Evolutionary conservation across 768 basidiomycete species (phyloP).

Genomic region (Lentinula detonsa): DNA sequence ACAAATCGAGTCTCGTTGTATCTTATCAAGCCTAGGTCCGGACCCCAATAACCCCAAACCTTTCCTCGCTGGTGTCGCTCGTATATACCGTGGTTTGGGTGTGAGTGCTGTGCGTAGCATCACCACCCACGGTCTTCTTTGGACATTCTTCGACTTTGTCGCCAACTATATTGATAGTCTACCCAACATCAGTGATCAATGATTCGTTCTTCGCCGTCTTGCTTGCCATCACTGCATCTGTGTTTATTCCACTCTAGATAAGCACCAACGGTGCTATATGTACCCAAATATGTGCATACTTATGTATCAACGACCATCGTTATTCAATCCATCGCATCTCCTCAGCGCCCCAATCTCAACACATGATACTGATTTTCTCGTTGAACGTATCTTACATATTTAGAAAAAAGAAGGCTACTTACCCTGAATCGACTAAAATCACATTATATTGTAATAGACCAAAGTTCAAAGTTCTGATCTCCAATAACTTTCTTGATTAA

Average conservation of each 20-base stretch:
- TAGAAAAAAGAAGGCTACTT: too few relatives aligned
- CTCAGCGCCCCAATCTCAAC: background rate
- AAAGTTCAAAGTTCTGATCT: too few relatives aligned
- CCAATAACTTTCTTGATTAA: too few relatives aligned
- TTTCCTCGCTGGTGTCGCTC: conserved; percentile 66
- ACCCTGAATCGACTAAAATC: too few relatives aligned
- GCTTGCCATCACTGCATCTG: background rate
- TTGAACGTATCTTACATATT: too few relatives aligned
- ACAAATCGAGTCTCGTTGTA: background rate
- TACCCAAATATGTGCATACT: background rate
- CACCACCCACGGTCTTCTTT: conserved; percentile 88
- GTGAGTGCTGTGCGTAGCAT: conserved; percentile 90
- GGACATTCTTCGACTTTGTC: conserved; percentile 88
- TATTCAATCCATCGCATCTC: background rate
- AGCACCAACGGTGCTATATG: background rate
- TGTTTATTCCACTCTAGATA: background rate
- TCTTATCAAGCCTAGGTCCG: conserved; percentile 43
- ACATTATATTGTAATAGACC: too few relatives aligned
- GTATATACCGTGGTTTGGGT: conserved; percentile 91
- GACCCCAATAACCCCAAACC: conserved; percentile 76
- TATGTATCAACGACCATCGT: background rate
- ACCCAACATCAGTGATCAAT: conserved; percentile 17
- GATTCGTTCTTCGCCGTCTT: background rate
- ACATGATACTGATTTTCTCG: too few relatives aligned
- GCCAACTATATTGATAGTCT: conserved; percentile 67